Evolutionary conservation across 371 early-diverging fungal species (phyloP).

Genomic region (Syncephalis plumigaleata): DNA sequence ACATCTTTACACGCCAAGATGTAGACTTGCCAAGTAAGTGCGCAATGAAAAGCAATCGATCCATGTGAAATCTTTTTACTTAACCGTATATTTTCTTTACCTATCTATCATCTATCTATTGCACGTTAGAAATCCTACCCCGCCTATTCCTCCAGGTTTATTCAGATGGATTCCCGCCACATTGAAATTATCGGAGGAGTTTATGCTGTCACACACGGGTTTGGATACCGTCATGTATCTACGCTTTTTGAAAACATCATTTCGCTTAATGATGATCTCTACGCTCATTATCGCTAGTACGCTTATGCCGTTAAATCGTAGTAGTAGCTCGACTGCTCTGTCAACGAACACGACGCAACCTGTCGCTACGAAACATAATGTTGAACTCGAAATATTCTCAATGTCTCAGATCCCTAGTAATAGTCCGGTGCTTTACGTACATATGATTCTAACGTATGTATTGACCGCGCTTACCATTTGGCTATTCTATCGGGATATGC

Average conservation of each 20-base stretch:
- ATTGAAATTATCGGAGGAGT: slow-evolving; percentile 20
- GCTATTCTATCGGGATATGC: slow-evolving; percentile 24
- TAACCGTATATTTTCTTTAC: neutral
- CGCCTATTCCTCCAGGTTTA: slow-evolving; percentile 15
- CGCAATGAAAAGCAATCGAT: neutral
- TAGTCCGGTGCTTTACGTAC: slow-evolving; percentile 19
- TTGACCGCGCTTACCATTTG: slow-evolving; percentile 22
- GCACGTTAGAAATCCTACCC: slow-evolving; percentile 18
- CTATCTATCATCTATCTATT: neutral
- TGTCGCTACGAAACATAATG: slow-evolving; percentile 6
- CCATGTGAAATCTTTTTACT: neutral
- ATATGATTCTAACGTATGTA: slow-evolving; percentile 16
- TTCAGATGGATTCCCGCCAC: slow-evolving; percentile 19
- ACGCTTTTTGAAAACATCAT: slow-evolving; percentile 42
- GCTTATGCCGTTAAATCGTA: slow-evolving; percentile 30
- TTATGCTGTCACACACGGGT: slow-evolving; percentile 28
- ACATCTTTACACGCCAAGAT: slow-evolving; percentile 17
- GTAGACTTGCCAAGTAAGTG: slow-evolving; percentile 14
- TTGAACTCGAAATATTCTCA: slow-evolving; percentile 17
- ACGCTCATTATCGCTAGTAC: slow-evolving; percentile 22
- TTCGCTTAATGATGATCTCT: slow-evolving; percentile 28
- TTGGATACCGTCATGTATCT: slow-evolving; percentile 47
- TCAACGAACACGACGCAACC: slow-evolving; percentile 2
- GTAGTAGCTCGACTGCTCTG: slow-evolving; percentile 8
- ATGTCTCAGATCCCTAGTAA: slow-evolving; percentile 19